Evolutionary conservation across 1,284 basidiomycete species (phyloP), one percentile per base, ranked within the genome.

Genomic region (Dichomitus squalens): DNA sequence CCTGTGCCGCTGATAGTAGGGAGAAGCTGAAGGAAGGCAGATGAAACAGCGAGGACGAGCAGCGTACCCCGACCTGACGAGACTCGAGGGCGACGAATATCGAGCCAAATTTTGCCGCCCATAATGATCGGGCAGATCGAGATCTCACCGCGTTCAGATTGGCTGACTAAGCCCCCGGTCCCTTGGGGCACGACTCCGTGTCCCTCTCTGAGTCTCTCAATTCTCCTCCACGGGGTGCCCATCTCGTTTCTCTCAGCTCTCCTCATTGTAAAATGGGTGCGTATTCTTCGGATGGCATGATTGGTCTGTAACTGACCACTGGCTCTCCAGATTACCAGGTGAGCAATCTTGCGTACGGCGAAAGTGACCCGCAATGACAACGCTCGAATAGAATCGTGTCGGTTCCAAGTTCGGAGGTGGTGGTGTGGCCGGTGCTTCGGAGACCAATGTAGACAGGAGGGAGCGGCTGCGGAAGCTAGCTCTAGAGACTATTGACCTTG

Each of bases 351-450:
- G 12, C 7, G n/a, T 25, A 4, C 16, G 4, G 0, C 21, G 5
- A 25, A 21, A 34, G 38, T 23, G 33, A 49, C 41, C 57, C 20
- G 20, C 40, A 27, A 18, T 61, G 4, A 57, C 49, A 47, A 49
- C 7, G 51, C 38, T 46, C 34, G n/a, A 20, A 4, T 47, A 95
- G 92, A 95, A 95, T 81, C 92, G 93, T 73, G 94, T 95, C 52
- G 95, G 95, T 49, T 95, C 93, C 52, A 97, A 96, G 73, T 96
- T 97, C 70, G 95, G 95, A 64, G 93, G 94, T 58, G 95, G 95
- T 70, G 95, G 95, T 80, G 93, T 95, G 52, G 92, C 93, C 46
- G 92, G 94, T 31, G 91, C 91, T 23, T 92, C 89, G 31, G 97
- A 99, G 77, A 90, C 89, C 40, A 98, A 98, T 71, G 91, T 99